These are phyloP conservation scores for Salvia sclarea DNA, from an alignment of 305 asterid species.

Conservation along the genomic window DNA sequence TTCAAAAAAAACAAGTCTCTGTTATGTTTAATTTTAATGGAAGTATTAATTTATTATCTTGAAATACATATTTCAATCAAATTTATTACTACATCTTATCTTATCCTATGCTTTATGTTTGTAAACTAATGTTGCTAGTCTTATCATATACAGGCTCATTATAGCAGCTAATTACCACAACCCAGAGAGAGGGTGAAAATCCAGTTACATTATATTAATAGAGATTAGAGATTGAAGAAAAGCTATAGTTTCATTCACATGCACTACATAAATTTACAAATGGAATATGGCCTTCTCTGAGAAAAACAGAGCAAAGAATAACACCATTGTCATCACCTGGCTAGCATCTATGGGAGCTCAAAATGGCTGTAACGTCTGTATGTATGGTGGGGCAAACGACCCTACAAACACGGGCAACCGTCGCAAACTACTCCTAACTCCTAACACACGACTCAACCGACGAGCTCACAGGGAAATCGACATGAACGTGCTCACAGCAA, in stretches of 20 bases:
- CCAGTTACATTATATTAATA: not conserved
- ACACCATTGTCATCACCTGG: not conserved
- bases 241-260: not conserved
- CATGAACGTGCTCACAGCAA: conserved; percentile 11
- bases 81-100: too few relatives aligned
- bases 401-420: not conserved
- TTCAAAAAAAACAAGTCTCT: too few relatives aligned
- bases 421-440: not conserved
- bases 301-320: conserved; percentile 12
- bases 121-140: too few relatives aligned
- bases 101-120: too few relatives aligned
- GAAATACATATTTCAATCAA: too few relatives aligned
- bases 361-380: not conserved
- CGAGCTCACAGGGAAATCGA: conserved; percentile 4
- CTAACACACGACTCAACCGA: not conserved
- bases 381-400: not conserved
- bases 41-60: too few relatives aligned
- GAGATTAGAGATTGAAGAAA: not conserved
- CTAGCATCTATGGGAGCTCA: conserved; percentile 7
- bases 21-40: too few relatives aligned
- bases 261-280: not conserved
- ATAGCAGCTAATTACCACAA: too few relatives aligned
- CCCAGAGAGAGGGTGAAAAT: not conserved
- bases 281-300: not conserved
- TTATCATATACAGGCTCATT: too few relatives aligned